Evolutionary conservation across 495 filamentous ascomycete species (phyloP), one percentile per base, ranked within the genome.

Genomic region (Ascobolus immersus): DNA sequence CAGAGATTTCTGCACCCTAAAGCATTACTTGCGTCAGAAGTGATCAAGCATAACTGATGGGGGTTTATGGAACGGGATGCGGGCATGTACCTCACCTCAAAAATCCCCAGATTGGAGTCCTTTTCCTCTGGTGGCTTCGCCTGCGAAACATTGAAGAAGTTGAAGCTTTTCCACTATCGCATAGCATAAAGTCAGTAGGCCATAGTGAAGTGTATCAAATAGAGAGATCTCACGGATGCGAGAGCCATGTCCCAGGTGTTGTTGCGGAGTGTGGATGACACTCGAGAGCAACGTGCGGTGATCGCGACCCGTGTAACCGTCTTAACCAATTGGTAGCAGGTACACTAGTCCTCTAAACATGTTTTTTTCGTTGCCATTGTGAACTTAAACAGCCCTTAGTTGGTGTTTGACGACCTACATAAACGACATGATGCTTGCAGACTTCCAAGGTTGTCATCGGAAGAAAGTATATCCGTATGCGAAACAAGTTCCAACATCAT

Each of bases 71-170:
- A 52, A 53, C 57, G 49, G 39, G 53, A 41, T 36, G 56, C 55
- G 34, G 55, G 60, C 32, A 14, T n/a, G 25, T 11, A n/a, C 60
- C 61, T 32, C 46, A 76, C 73, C 51, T 67, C 60, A 45, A 76
- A 65, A 24, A 63, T 49, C 20, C 61, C 57, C 19, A 32, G 68
- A 58, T 53, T 60, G 19, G 43, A 67, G 37, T 65, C 62, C n/a
- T 42, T 39, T 43, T 76, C 74, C 51, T 81, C 75, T 34, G 74
- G 60, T 37, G 77, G 63, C 51, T 73, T 73, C 53, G 94, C 71
- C 44, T 73, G 70, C 39, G 71, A 67, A 50, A 90, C 78, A 52
- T 92, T 81, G 62, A 96, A 91, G 70, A 96, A 94, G 65, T 86
- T 81, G 61, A 96, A 94, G 34, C 77, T 69, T 77, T 91, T 90